phyloP scores from a whole-genome alignment of 306 rosid genomes.

The Vigna reflexopilosa region DNA sequence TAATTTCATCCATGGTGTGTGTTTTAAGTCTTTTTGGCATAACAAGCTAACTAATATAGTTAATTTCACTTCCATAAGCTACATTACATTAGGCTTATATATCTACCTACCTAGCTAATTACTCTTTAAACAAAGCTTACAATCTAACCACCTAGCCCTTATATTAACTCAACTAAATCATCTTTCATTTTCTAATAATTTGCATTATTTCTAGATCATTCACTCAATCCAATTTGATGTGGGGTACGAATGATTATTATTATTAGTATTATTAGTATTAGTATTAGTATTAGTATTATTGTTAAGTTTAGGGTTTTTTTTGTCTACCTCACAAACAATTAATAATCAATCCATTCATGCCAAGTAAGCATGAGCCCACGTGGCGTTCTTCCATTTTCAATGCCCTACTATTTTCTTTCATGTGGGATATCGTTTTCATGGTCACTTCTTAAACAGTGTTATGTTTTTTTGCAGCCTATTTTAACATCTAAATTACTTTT shows the following conservation, averaged over 20 bases:
- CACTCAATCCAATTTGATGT: slow-evolving; percentile 21
- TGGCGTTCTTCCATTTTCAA: slow-evolving; percentile 42
- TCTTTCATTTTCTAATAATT: slow-evolving; percentile 35
- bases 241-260: slow-evolving; percentile 34
- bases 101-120: neutral
- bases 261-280: neutral
- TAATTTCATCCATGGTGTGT: slow-evolving; percentile 55
- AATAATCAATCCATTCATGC: slow-evolving; percentile 2
- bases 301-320: too few relatives aligned
- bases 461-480: slow-evolving; percentile 14
- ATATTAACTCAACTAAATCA: neutral
- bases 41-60: slow-evolving; percentile 36
- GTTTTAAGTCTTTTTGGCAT: slow-evolving; percentile 40
- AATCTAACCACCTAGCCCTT: neutral
- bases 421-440: slow-evolving; percentile 38
- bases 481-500: slow-evolving; percentile 18
- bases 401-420: slow-evolving; percentile 36
- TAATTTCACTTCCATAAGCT: slow-evolving; percentile 59
- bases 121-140: slow-evolving; percentile 15
- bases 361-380: slow-evolving; percentile 50
- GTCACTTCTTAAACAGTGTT: slow-evolving; percentile 38
- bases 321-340: neutral
- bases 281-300: too few relatives aligned
- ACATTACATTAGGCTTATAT: slow-evolving; percentile 1
- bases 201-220: slow-evolving; percentile 33